A percentile compares a stretch with the other conserved stretches of the same genome.
Evolutionary conservation across 306 rosid genomes (phyloP).

Genomic region (Delonix regia): DNA sequence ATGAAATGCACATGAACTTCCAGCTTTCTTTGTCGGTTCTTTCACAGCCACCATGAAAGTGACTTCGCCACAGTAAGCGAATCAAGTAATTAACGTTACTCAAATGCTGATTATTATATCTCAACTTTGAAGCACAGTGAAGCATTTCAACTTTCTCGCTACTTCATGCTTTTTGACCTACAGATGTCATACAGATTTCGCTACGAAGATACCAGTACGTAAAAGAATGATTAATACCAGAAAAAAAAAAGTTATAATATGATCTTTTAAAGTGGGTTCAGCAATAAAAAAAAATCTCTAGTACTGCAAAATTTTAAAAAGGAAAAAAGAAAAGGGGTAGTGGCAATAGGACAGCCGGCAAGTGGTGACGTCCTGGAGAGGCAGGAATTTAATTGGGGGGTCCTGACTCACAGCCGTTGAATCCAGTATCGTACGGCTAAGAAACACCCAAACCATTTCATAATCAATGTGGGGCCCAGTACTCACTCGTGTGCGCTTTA

Average conservation of each 20-base stretch:
- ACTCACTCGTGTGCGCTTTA: slow-evolving; percentile 37
- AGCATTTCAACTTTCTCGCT: not conserved
- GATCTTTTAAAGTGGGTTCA: too few species aligned
- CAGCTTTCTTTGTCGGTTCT: slow-evolving; percentile 22
- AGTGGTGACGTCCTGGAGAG: slow-evolving; percentile 35
- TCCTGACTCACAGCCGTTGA: slow-evolving; percentile 45
- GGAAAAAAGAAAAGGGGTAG: not conserved
- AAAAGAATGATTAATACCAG: not conserved
- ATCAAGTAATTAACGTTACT: not conserved
- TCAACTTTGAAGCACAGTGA: not conserved
- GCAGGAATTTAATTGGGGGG: slow-evolving; percentile 42
- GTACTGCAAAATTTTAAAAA: too few species aligned
- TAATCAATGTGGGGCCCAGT: slow-evolving; percentile 36
- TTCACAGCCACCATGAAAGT: not conserved
- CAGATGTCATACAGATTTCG: not conserved
- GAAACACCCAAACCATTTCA: slow-evolving; percentile 23
- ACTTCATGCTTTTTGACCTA: not conserved
- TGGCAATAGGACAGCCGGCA: slow-evolving; percentile 5
- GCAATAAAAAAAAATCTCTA: too few species aligned
- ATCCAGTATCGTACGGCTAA: slow-evolving; percentile 47
- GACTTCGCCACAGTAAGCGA: not conserved
- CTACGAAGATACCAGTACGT: not conserved
- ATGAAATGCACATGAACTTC: not conserved
- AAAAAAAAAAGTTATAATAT: not conserved
- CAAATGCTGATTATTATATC: not conserved